phyloP scores from a whole-genome alignment of 2,329 filamentous ascomycete species.

The Drechslerella dactyloides region DNA sequence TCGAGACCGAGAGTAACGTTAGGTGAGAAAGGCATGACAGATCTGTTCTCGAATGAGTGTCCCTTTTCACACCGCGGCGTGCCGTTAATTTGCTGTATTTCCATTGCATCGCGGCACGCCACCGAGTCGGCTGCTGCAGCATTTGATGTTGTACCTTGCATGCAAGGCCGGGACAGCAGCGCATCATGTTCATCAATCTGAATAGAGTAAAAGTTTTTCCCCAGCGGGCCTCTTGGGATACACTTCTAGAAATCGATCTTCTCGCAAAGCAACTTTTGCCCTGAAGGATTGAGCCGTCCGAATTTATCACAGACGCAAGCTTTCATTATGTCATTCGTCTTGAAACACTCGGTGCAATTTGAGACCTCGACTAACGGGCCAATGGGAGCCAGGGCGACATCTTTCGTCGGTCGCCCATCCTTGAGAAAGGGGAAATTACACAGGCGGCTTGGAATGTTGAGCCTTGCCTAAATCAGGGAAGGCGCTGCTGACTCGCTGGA shows the following conservation, averaged over 20 bases:
- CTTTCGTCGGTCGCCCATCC: conserved; percentile 27
- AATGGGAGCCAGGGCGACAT: conserved; percentile 22
- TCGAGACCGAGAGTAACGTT: background rate
- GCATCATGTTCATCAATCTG: background rate
- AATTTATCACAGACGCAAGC: conserved; percentile 5
- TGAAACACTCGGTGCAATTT: conserved; percentile 42
- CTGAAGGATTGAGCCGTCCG: conserved; percentile 11
- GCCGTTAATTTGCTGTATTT: conserved; percentile 3
- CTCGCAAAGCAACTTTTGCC: background rate
- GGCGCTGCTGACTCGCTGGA: conserved; percentile 35
- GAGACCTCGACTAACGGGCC: conserved; percentile 47
- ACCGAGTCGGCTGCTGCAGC: background rate
- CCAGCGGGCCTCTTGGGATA: background rate
- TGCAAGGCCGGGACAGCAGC: background rate
- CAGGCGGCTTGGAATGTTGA: conserved; percentile 45
- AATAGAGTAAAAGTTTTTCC: background rate
- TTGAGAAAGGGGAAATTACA: conserved; percentile 46
- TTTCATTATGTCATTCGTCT: conserved; percentile 33
- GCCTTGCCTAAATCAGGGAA: conserved; percentile 45
- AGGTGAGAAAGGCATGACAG: conserved; percentile 2
- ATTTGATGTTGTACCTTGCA: background rate
- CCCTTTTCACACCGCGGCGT: background rate
- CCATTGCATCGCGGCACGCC: conserved; percentile 1
- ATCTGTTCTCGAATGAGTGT: background rate
- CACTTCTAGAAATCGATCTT: conserved; percentile 3